Base-by-base conservation (phyloP, 176 grass and related monocot species). In the Tillandsia fasciculata region DNA sequence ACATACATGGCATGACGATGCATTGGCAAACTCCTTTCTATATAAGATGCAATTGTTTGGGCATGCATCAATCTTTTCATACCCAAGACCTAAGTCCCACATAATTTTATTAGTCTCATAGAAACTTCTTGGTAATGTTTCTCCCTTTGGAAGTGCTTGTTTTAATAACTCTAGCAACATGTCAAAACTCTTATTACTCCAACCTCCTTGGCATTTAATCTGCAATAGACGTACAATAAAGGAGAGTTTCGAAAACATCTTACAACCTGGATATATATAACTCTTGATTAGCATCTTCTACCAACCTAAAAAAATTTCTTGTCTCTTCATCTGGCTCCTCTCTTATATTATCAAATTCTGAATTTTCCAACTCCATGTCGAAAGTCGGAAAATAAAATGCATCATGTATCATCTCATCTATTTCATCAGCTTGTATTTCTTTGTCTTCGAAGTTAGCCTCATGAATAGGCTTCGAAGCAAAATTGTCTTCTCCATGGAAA, bases 21-120 rank as follows among this genome's bases (percentile, higher is more conserved):
- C 63, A 14, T n/a, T 65, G 26, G 12, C 28, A 50, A 50, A 65
- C n/a, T 75, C 72, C 26, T 76, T 76, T 48, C 20, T 26, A 75
- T 66, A 52, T 66, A 67, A 29, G 53, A 79, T 79, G 51, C 72
- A 85, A 51, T 81, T 24, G 3, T 72, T 61, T 9, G 27, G 67
- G 50, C 66, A 85, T 17, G 72, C 72, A 80, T 80, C 72, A 2
- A 85, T 80, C 53, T 85, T 80, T 4, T 3, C 12, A 76, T 76
- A 76, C 51, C 8, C 58, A 22, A 76, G 48, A 52, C 42, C 73
- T 15, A 76, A 66, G 51, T 65, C 48, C 26, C 10, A 13, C n/a
- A 79, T 85, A 6, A 81, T 42, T 53, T 72, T 85, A 12, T 76
- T 80, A 1, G 65, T 66, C 20, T 71, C 51, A 57, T 80, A 59